Percentiles rank a stretch among this genome's conserved stretches.
Evolutionary conservation across 441 rosid species (phyloP).

Genomic region (Gossypium lobatum): DNA sequence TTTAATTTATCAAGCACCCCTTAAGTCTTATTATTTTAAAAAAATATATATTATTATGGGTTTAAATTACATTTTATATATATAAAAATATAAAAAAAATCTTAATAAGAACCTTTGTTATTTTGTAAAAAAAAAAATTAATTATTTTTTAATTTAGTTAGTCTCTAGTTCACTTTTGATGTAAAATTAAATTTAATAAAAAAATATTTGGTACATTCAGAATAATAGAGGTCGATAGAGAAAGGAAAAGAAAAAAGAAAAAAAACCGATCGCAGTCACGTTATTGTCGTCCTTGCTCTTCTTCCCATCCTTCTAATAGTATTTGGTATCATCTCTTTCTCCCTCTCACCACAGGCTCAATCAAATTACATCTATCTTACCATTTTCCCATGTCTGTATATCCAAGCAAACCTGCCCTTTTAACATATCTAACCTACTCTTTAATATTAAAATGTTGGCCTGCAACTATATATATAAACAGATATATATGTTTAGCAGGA

Average conservation of each 20-base stretch:
- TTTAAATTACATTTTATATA: too few relatives aligned
- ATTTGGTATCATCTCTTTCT: neutral
- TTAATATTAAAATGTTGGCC: constrained; percentile 13
- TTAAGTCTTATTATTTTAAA: too few relatives aligned
- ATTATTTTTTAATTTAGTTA: too few relatives aligned
- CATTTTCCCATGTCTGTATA: constrained; percentile 18
- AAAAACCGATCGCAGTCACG: constrained; percentile 15
- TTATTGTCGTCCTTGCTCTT: constrained; percentile 27
- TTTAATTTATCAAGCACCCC: too few relatives aligned
- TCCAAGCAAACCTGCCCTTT: neutral
- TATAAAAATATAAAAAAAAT: too few relatives aligned
- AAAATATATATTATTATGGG: too few relatives aligned
- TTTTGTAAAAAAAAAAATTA: too few relatives aligned
- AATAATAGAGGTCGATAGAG: neutral
- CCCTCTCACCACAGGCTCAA: constrained; percentile 3
- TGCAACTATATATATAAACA: constrained; percentile 15
- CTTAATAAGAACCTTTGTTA: too few relatives aligned
- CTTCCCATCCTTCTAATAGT: neutral
- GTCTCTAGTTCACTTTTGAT: too few relatives aligned
- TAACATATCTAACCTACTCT: constrained; percentile 9
- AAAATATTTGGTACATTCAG: too few relatives aligned
- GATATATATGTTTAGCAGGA: neutral
- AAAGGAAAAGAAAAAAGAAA: too few relatives aligned
- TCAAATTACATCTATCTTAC: constrained; percentile 1
- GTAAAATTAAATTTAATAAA: too few relatives aligned